A percentile compares a stretch with the other conserved stretches of the same genome.
Evolutionary conservation across 257 asterid species (phyloP).

Genomic region (Nicotiana sylvestris): DNA sequence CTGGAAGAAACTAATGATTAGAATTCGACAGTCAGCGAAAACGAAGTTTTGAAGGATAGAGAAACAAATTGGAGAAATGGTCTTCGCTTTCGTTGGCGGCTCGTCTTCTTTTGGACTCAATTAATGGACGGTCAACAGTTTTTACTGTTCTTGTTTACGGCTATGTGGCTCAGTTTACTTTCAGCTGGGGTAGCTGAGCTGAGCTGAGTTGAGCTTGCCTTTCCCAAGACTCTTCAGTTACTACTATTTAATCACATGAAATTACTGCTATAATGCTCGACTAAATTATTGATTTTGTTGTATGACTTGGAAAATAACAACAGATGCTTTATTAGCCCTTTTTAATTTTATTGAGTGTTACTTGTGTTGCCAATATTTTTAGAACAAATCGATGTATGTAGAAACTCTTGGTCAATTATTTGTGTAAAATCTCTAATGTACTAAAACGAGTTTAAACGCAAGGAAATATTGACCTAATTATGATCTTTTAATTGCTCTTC

Average conservation of each 20-base stretch:
- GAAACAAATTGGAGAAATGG: background rate
- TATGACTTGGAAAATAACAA: too few relatives aligned
- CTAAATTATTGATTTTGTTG: too few relatives aligned
- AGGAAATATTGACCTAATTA: background rate
- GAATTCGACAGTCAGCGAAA: slow-evolving; percentile 3
- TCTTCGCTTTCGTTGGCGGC: background rate
- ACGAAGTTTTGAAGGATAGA: background rate
- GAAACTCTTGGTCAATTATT: too few relatives aligned
- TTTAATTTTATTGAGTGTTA: too few relatives aligned
- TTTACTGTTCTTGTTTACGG: background rate
- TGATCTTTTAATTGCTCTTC: background rate
- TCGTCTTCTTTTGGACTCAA: background rate
- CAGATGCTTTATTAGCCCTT: too few relatives aligned
- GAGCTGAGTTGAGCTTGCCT: background rate
- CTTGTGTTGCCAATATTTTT: too few relatives aligned
- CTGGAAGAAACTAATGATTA: background rate
- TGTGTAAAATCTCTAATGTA: too few relatives aligned
- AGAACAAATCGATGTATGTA: too few relatives aligned
- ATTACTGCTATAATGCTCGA: background rate
- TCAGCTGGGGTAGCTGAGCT: background rate
- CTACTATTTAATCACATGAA: background rate
- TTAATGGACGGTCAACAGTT: background rate
- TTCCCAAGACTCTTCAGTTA: background rate
- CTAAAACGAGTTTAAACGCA: background rate
- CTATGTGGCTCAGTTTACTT: background rate